These are phyloP conservation scores for Aspergillus olivimuriae DNA, from an alignment of 495 filamentous ascomycete genomes.

Conservation along the genomic window DNA sequence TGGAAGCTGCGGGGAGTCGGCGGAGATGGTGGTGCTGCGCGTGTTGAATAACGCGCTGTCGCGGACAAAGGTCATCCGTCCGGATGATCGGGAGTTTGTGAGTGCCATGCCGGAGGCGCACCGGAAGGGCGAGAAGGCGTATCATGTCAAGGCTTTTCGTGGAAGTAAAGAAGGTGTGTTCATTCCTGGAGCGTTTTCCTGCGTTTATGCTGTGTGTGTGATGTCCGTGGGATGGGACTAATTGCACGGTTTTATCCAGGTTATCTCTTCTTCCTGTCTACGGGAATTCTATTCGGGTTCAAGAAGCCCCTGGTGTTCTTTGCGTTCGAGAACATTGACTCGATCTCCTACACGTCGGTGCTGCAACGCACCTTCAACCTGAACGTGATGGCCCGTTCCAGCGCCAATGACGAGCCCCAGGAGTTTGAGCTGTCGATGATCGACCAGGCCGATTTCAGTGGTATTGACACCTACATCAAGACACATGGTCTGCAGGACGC, in stretches of 20 bases:
- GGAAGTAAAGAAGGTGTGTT: slow-evolving; percentile 80
- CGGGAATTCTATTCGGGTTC: slow-evolving; percentile 87
- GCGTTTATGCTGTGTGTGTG: too few relatives aligned
- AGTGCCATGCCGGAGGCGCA: slow-evolving; percentile 74
- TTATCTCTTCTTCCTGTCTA: slow-evolving; percentile 81
- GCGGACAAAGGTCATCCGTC: slow-evolving; percentile 55
- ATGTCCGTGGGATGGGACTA: too few relatives aligned
- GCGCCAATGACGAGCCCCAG: slow-evolving; percentile 42
- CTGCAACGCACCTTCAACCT: slow-evolving; percentile 93
- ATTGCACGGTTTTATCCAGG: too few relatives aligned
- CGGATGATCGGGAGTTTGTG: slow-evolving; percentile 69
- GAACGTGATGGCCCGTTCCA: slow-evolving; percentile 54
- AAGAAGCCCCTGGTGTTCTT: slow-evolving; percentile 92
- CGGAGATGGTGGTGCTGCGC: slow-evolving; percentile 54
- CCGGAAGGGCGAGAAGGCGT: slow-evolving; percentile 83
- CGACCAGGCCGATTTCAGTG: slow-evolving; percentile 75
- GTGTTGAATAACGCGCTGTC: slow-evolving; percentile 55
- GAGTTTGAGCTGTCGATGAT: slow-evolving; percentile 84
- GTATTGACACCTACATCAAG: slow-evolving; percentile 80
- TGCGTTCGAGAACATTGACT: slow-evolving; percentile 68
- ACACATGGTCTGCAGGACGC: slow-evolving; percentile 79
- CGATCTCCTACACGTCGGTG: slow-evolving; percentile 83
- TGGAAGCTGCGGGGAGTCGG: slow-evolving; percentile 51
- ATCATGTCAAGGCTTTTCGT: slow-evolving; percentile 83
- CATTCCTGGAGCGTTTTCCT: too few relatives aligned